Percentiles rank a stretch among this genome's conserved stretches.
Conservation (phyloP, 352 stramenopile species). For the Globisporangium perplexum region DNA sequence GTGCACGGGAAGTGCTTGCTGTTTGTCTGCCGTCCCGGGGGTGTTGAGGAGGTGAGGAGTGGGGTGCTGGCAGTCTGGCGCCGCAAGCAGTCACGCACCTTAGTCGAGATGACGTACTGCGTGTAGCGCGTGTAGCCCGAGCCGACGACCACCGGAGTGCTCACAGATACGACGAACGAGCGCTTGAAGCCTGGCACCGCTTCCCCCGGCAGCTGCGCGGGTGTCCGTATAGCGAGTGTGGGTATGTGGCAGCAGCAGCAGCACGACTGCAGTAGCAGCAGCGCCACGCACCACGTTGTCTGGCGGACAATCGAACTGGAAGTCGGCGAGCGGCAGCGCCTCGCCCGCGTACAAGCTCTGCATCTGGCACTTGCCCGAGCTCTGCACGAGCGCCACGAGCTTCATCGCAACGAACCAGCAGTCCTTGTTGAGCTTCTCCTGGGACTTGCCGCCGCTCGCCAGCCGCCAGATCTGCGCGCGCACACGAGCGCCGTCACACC, state of each 20-base stretch:
- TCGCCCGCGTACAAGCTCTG: constrained; percentile 76
- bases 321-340: constrained; percentile 63
- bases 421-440: constrained; percentile 84
- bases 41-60: background rate
- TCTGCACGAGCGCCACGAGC: constrained; percentile 83
- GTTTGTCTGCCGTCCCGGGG: constrained; percentile 37
- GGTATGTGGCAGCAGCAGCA: background rate
- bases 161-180: constrained; percentile 69
- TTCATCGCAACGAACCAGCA: constrained; percentile 90
- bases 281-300: constrained; percentile 61
- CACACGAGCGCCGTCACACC: too few species aligned
- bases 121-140: constrained; percentile 81
- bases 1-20: constrained; percentile 55
- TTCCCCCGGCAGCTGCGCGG: constrained; percentile 47
- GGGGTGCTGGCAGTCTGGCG: too few species aligned
- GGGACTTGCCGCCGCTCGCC: constrained; percentile 83
- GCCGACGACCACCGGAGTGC: constrained; percentile 71
- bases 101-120: constrained; percentile 86
- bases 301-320: constrained; percentile 69
- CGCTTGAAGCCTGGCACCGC: constrained; percentile 32
- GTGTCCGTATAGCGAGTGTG: background rate
- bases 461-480: constrained; percentile 73
- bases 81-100: constrained; percentile 27
- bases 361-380: constrained; percentile 77
- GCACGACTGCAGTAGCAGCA: background rate